Conservation (phyloP, 768 basidiomycete genomes). For the Sporobolomyces phaffii region DNA sequence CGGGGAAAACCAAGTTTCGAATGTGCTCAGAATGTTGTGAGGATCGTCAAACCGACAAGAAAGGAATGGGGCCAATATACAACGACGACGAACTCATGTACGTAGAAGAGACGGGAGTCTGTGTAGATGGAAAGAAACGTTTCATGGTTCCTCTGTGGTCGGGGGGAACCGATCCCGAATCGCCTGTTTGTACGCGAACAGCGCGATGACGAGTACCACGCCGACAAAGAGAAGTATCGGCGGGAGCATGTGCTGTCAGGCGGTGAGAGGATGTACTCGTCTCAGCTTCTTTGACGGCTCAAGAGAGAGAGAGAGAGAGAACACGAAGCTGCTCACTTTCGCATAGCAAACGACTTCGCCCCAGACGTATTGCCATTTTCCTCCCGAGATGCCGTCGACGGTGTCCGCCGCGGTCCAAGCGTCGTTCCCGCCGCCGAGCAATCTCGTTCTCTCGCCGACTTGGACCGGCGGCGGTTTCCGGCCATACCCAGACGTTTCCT, state of each 20-base stretch:
- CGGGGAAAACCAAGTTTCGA: too few species aligned
- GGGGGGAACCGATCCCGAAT: not conserved
- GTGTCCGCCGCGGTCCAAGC: too few species aligned
- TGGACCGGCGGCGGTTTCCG: not conserved
- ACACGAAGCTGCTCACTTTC: slow-evolving; percentile 7
- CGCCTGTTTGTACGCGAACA: slow-evolving; percentile 14
- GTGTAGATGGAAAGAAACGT: not conserved
- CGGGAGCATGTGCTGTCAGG: slow-evolving; percentile 25
- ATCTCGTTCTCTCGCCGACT: slow-evolving; percentile 2
- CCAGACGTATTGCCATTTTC: slow-evolving; percentile 5
- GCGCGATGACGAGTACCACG: slow-evolving; percentile 14
- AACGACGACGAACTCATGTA: not conserved
- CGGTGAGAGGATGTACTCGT: not conserved
- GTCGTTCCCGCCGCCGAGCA: not conserved
- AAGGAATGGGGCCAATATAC: too few species aligned
- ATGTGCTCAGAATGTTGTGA: too few species aligned
- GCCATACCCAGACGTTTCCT: slow-evolving; percentile 92
- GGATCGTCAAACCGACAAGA: too few species aligned
- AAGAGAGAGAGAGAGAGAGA: not conserved
- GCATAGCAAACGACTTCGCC: slow-evolving; percentile 20
- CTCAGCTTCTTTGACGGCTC: not conserved
- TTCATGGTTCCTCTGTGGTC: not conserved
- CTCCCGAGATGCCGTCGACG: not conserved
- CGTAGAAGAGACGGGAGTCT: too few species aligned
- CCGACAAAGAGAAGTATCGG: slow-evolving; percentile 29